phyloP scores from a whole-genome alignment of 768 basidiomycete species.

The Mycena haematopus region DNA sequence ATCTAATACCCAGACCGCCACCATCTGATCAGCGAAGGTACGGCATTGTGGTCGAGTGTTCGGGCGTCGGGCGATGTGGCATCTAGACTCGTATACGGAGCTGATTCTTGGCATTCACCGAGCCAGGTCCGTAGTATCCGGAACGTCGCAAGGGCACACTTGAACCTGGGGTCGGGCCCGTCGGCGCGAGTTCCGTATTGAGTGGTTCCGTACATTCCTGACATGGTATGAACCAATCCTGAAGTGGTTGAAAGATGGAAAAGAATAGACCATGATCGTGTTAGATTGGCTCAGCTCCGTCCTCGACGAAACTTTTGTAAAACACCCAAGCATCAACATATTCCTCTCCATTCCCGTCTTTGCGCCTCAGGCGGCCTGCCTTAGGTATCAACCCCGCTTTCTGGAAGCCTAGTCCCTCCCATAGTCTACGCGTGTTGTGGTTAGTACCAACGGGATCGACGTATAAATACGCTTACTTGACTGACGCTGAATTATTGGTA shows the following conservation, averaged over 20 bases:
- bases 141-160: neutral
- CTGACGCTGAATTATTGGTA: constrained; percentile 79
- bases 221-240: neutral
- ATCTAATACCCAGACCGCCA: constrained; percentile 16
- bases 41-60: neutral
- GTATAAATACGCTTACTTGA: constrained; percentile 53
- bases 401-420: constrained; percentile 84
- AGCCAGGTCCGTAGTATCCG: constrained; percentile 24
- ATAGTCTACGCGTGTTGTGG: constrained; percentile 57
- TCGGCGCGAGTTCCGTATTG: constrained; percentile 15
- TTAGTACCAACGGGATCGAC: neutral
- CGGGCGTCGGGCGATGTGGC: constrained; percentile 8
- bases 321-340: constrained; percentile 89
- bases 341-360: constrained; percentile 80
- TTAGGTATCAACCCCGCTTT: constrained; percentile 80
- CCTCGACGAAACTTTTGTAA: constrained; percentile 73
- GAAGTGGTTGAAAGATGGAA: constrained; percentile 18
- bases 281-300: constrained; percentile 13
- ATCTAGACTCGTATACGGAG: constrained; percentile 4
- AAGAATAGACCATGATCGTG: neutral
- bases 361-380: constrained; percentile 72
- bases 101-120: constrained; percentile 17
- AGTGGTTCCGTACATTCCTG: too few species aligned
- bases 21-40: constrained; percentile 6
- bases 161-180: neutral